Percentiles rank a stretch among this genome's conserved stretches.
Evolutionary conservation across 1,284 basidiomycete species (phyloP).

Genomic region (Papiliotrema nemorosa): DNA sequence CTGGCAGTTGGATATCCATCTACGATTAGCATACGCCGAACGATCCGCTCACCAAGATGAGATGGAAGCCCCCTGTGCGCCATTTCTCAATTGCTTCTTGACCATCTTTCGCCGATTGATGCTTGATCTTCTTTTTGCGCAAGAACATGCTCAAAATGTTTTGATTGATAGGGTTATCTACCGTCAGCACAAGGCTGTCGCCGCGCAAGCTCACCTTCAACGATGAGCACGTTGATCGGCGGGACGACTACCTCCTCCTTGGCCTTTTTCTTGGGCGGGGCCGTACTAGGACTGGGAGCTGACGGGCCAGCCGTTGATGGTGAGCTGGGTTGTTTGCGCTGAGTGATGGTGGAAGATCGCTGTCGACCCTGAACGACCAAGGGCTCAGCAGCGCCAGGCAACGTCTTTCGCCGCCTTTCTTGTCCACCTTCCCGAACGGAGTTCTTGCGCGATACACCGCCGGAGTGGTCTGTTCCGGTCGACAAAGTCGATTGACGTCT

Average conservation of each 20-base stretch:
- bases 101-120: conserved; percentile 91
- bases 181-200: conserved; percentile 10
- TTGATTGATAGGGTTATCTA: conserved; percentile 98
- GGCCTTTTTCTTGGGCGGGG: conserved; percentile 26
- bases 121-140: conserved; percentile 93
- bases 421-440: conserved; percentile 4
- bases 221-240: conserved; percentile 91
- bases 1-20: conserved; percentile 99
- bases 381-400: conserved; percentile 22
- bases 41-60: conserved; percentile 72
- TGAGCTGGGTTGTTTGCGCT: background rate
- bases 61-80: conserved; percentile 87
- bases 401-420: conserved; percentile 19
- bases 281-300: conserved; percentile 6
- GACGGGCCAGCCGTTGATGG: background rate
- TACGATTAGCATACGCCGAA: conserved; percentile 38
- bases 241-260: conserved; percentile 66
- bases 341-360: conserved; percentile 28
- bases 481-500: conserved; percentile 27
- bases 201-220: conserved; percentile 66
- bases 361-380: conserved; percentile 34
- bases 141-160: conserved; percentile 94
- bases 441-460: too few species aligned
- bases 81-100: conserved; percentile 95
- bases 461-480: conserved; percentile 1